A percentile compares a stretch with the other conserved stretches of the same genome.
Conservation (phyloP, 2,329 filamentous ascomycete genomes). For the Penicillium vulpinum region DNA sequence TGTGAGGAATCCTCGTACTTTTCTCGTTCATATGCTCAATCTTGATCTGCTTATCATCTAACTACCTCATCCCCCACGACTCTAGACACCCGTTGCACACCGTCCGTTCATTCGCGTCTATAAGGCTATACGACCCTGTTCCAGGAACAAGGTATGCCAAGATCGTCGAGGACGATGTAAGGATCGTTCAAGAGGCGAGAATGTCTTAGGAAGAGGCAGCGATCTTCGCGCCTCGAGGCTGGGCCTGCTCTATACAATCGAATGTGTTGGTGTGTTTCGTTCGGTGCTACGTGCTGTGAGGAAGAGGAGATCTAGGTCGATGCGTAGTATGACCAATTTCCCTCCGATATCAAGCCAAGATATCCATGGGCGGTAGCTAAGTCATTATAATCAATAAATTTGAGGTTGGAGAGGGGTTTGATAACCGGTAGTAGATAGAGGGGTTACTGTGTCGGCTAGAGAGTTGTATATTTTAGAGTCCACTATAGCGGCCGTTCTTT, state of each 20-base stretch:
- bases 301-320: conserved; percentile 26
- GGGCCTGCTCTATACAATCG: conserved; percentile 23
- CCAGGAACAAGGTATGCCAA: conserved; percentile 26
- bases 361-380: conserved; percentile 8
- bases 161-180: conserved; percentile 17
- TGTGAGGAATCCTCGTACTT: neutral
- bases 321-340: conserved; percentile 28
- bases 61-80: conserved; percentile 22
- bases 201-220: conserved; percentile 27
- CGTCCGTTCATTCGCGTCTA: no score
- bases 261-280: conserved; percentile 28
- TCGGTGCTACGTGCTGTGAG: conserved; percentile 26
- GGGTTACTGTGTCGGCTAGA: neutral
- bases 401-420: neutral
- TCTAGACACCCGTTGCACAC: conserved; percentile 27
- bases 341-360: conserved; percentile 18
- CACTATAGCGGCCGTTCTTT: neutral
- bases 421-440: neutral
- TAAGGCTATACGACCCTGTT: conserved; percentile 26
- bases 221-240: conserved; percentile 26
- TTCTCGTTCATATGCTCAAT: neutral
- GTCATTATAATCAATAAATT: neutral
- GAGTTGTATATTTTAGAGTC: neutral
- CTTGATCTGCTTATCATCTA: neutral
- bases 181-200: conserved; percentile 6